Conservation (phyloP, 1,139 yeast species). For the Lipomyces yarrowii region DNA sequence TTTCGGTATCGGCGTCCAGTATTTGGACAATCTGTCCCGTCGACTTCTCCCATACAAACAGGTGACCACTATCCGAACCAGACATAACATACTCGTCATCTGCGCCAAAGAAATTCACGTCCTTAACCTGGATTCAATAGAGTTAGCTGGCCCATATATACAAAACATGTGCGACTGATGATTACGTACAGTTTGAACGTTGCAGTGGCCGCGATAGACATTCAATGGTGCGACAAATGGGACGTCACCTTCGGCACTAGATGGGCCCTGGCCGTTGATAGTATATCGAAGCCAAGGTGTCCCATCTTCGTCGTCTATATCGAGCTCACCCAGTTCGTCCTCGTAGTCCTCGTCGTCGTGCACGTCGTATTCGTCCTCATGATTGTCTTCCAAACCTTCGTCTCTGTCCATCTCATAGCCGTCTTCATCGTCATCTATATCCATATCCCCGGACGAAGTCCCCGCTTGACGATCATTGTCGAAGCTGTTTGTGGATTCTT, state of each 20-base stretch:
- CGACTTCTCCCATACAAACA: conserved; percentile 30
- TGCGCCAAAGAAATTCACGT: conserved; percentile 32
- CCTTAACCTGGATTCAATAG: conserved; percentile 19
- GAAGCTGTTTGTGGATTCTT: conserved; percentile 7
- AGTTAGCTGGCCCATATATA: conserved; percentile 4
- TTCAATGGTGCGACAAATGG: conserved; percentile 12
- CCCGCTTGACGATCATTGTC: conserved; percentile 2
- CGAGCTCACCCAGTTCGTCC: conserved; percentile 7
- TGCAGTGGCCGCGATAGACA: conserved; percentile 18
- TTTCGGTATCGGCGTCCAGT: conserved; percentile 29
- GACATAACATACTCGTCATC: conserved; percentile 33
- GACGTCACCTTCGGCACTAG: conserved; percentile 11
- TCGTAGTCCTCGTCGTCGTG: not conserved
- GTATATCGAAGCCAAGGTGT: conserved; percentile 11
- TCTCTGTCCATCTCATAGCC: not conserved
- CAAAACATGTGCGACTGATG: not conserved
- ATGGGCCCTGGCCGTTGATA: conserved; percentile 8
- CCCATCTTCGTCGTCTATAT: conserved; percentile 12
- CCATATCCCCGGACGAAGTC: not conserved
- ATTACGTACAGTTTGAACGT: conserved; percentile 18
- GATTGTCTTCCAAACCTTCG: not conserved
- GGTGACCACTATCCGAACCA: conserved; percentile 33
- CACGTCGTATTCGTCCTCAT: not conserved
- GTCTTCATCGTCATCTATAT: conserved; percentile 1
- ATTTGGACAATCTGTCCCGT: conserved; percentile 26